Conservation (phyloP, 1,284 basidiomycete genomes). For the Calocybe gambosa region DNA sequence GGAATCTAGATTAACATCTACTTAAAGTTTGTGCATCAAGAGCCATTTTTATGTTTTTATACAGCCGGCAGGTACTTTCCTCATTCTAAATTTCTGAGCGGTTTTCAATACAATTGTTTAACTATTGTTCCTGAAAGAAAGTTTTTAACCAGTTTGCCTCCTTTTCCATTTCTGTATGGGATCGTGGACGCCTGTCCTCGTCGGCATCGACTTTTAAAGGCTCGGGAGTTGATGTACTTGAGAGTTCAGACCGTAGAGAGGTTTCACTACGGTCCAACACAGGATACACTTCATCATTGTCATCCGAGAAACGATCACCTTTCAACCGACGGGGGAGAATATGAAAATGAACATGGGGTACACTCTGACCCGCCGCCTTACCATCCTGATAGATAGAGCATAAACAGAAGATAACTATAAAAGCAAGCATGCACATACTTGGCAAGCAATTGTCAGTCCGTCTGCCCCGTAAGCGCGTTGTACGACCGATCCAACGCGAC, state of each 20-base stretch:
- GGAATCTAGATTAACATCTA: background rate
- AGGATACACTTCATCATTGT: slow-evolving; percentile 78
- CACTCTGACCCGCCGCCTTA: slow-evolving; percentile 74
- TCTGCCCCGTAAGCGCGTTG: slow-evolving; percentile 71
- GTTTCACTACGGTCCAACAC: slow-evolving; percentile 65
- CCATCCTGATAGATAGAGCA: slow-evolving; percentile 63
- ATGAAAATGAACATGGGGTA: slow-evolving; percentile 91
- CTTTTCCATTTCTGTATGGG: slow-evolving; percentile 67
- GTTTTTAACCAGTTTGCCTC: slow-evolving; percentile 64
- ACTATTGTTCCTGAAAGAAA: slow-evolving; percentile 35
- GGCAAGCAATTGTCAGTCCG: slow-evolving; percentile 76
- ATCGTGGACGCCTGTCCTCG: slow-evolving; percentile 61
- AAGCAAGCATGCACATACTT: slow-evolving; percentile 39
- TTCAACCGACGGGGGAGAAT: slow-evolving; percentile 71
- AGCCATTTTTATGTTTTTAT: background rate
- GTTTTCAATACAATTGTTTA: background rate
- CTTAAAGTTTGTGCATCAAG: background rate
- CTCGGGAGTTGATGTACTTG: slow-evolving; percentile 11
- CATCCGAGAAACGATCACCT: slow-evolving; percentile 59
- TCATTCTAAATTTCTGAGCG: background rate
- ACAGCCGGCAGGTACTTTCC: background rate
- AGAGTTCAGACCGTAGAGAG: slow-evolving; percentile 36
- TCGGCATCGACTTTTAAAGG: slow-evolving; percentile 61
- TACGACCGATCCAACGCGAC: slow-evolving; percentile 62
- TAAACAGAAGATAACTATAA: slow-evolving; percentile 9